Evolutionary conservation across 2,329 filamentous ascomycete species (phyloP), one percentile per base, ranked within the genome.

Genomic region (Sclerotinia spermophila): DNA sequence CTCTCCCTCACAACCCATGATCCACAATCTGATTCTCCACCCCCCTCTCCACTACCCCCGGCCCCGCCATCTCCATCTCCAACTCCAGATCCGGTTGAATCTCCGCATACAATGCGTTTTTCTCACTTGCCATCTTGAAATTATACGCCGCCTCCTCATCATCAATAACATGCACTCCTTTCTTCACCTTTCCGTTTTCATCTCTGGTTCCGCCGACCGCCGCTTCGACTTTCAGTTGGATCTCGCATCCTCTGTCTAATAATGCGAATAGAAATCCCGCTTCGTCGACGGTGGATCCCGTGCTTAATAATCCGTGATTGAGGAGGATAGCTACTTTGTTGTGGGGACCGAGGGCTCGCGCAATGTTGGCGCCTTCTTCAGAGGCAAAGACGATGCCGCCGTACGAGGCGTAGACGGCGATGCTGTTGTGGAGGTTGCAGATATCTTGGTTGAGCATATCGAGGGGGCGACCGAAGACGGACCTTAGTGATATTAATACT

Each of bases 371-470:
- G 1, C 90, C 90, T 78, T 93, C 91, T 70, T 86, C 87, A n/a
- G 83, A 83, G 1, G 82, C 84, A 44, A 91, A 83, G 0, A 90
- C 89, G 4, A 90, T 84, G 5, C 89, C 89, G 5, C 88, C 88
- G 77, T 90, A 91, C 11, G 86, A 85, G 24, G 85, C 79, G 77
- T 92, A 92, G 2, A 92, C 87, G 15, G 85, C 85, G 75, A 91
- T 89, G 7, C 86, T 85, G 27, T 87, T 84, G 79, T 91, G 86
- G 73, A 93, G 85, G 74, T 87, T 87, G 76, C 86, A 87, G 4
- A 89, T 85, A 78, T 89, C 90, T 81, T 88, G 90, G 67, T 87
- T 91, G 69, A 92, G 81, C 89, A 92, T 92, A 72, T 92, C 90
- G 27, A 93, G 82, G 2, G 86, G 86, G 38, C 82, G 83, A 2